A percentile compares a stretch with the other conserved stretches of the same genome.
Conservation (phyloP, 1,284 basidiomycete species). For the Cryptococcus hybrid region DNA sequence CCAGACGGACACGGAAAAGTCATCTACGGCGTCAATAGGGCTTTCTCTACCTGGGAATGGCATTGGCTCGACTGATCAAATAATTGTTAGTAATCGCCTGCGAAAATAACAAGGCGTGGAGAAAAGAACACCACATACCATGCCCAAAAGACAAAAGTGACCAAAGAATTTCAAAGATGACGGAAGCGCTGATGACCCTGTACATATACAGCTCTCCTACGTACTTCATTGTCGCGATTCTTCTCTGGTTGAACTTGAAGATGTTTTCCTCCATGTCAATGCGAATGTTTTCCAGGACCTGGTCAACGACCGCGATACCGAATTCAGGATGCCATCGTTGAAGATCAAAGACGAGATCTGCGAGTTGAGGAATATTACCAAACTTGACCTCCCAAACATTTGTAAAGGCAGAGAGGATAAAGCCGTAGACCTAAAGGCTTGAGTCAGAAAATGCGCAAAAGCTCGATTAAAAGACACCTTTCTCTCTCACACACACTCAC, state of each 20-base stretch:
- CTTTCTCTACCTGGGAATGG: conserved; percentile 77
- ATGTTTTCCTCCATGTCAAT: conserved; percentile 89
- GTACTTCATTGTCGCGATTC: conserved; percentile 88
- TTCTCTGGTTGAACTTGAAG: conserved; percentile 91
- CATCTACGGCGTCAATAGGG: conserved; percentile 84
- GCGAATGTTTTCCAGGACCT: conserved; percentile 88
- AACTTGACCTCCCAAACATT: conserved; percentile 97
- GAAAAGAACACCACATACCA: conserved; percentile 58
- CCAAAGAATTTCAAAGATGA: conserved; percentile 95
- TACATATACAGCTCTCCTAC: conserved; percentile 98
- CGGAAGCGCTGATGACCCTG: conserved; percentile 79
- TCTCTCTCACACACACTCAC: conserved; percentile 29
- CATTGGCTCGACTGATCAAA: conserved; percentile 66
- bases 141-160: conserved; percentile 94
- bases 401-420: conserved; percentile 75
- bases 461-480: too few species aligned
- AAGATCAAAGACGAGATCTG: conserved; percentile 90
- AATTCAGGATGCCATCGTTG: conserved; percentile 91
- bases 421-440: conserved; percentile 40
- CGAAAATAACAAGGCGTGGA: not conserved
- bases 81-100: not conserved
- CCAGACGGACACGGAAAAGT: conserved; percentile 93
- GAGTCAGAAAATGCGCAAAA: conserved; percentile 31
- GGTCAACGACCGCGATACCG: conserved; percentile 83
- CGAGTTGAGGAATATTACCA: conserved; percentile 83